Percentiles rank a stretch among this genome's conserved stretches.
phyloP scores from a whole-genome alignment of 805 yeast genomes.

The Saturnispora ahearnii region DNA sequence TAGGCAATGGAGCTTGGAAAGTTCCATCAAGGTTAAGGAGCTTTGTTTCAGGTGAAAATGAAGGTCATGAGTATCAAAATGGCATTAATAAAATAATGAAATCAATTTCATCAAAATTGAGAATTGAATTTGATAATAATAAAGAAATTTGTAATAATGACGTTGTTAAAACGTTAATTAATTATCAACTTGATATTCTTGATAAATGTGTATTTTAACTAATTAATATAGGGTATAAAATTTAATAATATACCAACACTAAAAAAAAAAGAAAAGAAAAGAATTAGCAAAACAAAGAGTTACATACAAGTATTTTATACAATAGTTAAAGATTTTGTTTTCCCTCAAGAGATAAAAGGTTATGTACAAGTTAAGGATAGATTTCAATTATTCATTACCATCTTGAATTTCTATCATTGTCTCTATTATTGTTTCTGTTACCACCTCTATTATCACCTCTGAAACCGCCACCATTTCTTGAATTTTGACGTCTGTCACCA shows the following conservation, averaged over 20 bases:
- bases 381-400: constrained; percentile 6
- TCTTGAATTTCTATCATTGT: constrained; percentile 3
- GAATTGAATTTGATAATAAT: not conserved
- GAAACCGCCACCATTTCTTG: constrained; percentile 4
- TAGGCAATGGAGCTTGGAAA: not conserved
- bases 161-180: not conserved
- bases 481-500: constrained; percentile 6
- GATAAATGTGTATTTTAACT: not conserved
- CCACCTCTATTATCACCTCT: constrained; percentile 5
- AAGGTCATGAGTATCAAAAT: not conserved
- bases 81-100: not conserved
- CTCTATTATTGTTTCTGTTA: constrained; percentile 6
- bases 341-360: not conserved
- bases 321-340: not conserved
- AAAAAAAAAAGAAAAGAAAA: not conserved
- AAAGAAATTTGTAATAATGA: not conserved
- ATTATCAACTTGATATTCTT: not conserved
- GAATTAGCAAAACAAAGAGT: constrained; percentile 2
- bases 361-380: not conserved
- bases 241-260: not conserved
- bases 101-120: not conserved
- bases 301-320: not conserved
- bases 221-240: not conserved
- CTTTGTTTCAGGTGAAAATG: not conserved
- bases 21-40: not conserved